Evolutionary conservation across 2,329 filamentous ascomycete species (phyloP), one percentile per base, ranked within the genome.

Genomic region (Penicillium griseofulvum): DNA sequence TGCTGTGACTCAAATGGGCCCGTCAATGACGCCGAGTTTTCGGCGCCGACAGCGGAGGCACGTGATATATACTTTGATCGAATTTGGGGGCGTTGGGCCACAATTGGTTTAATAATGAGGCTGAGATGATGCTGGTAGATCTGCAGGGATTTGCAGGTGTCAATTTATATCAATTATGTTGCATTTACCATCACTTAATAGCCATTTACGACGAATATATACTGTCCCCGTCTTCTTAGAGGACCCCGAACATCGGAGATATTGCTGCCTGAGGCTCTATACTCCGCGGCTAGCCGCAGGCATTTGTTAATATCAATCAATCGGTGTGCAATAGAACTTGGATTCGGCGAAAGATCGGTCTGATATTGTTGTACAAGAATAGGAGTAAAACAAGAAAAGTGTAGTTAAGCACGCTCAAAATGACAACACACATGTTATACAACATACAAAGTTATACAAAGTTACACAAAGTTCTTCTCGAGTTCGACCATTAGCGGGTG

Each of bases 391-490:
- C 46, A 38, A 39, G 45, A 43, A 39, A 38, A 29, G 29, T 60
- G 57, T 57, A 36, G 49, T 57, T 59, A 53, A 61, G 19, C 33
- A 34, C 46, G 54, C 55, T 54, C 49, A 52, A 31, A 56, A 44
- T 37, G 38, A 17, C 24, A 49, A 52, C 37, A 43, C 11, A 26
- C 11, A 34, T 22, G 2, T 11, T 43, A 44, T 44, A 50, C 48
- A 45, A n/a, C 14, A 26, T n/a, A 33, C 16, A 42, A 41, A 39
- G 8, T 68, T 58, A 26, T n/a, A 33, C 16, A 42, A 41, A 39
- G 8, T 68, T 58, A 76, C 41, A 74, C 57, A 60, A 75, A 76
- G 19, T 63, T 62, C 55, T 63, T 70, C 62, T 76, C 74, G 49
- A 76, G 54, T 44, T 71, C 64, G 17, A 72, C 62, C 59, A 76